Evolutionary conservation across 1,139 yeast species (phyloP).

Genomic region (Nakaseomyces nivariensis): DNA sequence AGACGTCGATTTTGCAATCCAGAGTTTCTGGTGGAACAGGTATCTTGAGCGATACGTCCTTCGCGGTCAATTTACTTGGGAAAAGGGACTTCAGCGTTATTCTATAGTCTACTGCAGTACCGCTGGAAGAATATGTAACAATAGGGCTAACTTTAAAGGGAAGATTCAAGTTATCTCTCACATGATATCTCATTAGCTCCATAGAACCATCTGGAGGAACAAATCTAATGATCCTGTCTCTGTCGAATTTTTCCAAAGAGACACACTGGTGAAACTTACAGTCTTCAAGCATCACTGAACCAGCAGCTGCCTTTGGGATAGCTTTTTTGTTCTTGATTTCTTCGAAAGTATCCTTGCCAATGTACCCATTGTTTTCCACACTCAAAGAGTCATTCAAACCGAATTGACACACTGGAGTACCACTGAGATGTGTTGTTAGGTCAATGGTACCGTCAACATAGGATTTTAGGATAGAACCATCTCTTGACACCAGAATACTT

Average conservation of each 20-base stretch:
- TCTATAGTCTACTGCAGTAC: conserved; percentile 43
- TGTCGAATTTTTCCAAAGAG: conserved; percentile 56
- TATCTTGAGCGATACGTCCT: conserved; percentile 51
- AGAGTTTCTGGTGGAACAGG: conserved; percentile 63
- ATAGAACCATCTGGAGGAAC: conserved; percentile 90
- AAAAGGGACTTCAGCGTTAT: conserved; percentile 54
- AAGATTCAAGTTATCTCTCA: conserved; percentile 47
- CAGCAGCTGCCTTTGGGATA: conserved; percentile 36
- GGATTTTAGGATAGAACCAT: conserved; percentile 54
- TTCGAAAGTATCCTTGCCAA: conserved; percentile 41
- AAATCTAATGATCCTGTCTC: conserved; percentile 58
- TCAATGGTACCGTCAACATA: conserved; percentile 71
- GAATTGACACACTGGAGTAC: conserved; percentile 60
- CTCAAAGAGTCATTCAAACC: conserved; percentile 43
- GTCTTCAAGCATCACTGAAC: conserved; percentile 56
- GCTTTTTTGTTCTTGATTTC: conserved; percentile 24
- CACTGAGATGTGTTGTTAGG: conserved; percentile 65
- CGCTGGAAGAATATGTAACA: conserved; percentile 39
- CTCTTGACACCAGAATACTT: conserved; percentile 52
- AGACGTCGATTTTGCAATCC: conserved; percentile 40
- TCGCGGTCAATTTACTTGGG: conserved; percentile 53
- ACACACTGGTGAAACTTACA: conserved; percentile 88
- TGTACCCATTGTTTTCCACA: conserved; percentile 14
- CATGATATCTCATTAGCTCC: conserved; percentile 73
- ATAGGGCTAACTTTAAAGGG: conserved; percentile 68